Conservation (phyloP, 805 yeast genomes). For the Yamadazyma olivae region DNA sequence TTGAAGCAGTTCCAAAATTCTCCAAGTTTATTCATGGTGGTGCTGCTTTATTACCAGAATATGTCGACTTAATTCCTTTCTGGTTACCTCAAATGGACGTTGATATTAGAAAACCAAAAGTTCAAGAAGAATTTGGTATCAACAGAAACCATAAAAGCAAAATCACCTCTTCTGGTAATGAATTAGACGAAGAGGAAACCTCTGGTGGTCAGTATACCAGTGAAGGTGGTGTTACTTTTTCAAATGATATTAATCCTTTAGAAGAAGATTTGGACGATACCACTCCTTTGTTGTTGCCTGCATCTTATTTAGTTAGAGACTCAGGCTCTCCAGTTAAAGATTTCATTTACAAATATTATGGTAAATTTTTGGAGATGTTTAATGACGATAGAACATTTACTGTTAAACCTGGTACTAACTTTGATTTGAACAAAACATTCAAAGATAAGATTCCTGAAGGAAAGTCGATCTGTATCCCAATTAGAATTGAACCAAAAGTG, state of each 20-base stretch:
- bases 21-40: conserved; percentile 97
- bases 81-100: conserved; percentile 98
- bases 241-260: conserved; percentile 43
- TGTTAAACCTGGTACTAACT: conserved; percentile 43
- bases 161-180: conserved; percentile 50
- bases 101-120: conserved; percentile 87
- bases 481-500: conserved; percentile 97
- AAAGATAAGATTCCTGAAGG: conserved; percentile 79
- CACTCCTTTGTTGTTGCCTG: conserved; percentile 41
- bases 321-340: conserved; percentile 30
- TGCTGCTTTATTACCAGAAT: conserved; percentile 85
- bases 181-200: conserved; percentile 66
- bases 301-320: conserved; percentile 24
- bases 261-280: conserved; percentile 50
- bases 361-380: conserved; percentile 36
- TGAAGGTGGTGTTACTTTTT: conserved; percentile 35
- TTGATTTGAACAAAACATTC: conserved; percentile 41
- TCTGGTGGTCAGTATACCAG: conserved; percentile 20
- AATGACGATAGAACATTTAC: conserved; percentile 45
- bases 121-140: conserved; percentile 59
- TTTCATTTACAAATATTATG: conserved; percentile 30
- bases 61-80: conserved; percentile 83
- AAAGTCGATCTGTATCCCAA: conserved; percentile 85
- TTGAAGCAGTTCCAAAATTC: conserved; percentile 97
- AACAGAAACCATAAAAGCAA: conserved; percentile 37